Base-by-base conservation (phyloP, 768 basidiomycete genomes). In the Leccinum rimulosum region DNA sequence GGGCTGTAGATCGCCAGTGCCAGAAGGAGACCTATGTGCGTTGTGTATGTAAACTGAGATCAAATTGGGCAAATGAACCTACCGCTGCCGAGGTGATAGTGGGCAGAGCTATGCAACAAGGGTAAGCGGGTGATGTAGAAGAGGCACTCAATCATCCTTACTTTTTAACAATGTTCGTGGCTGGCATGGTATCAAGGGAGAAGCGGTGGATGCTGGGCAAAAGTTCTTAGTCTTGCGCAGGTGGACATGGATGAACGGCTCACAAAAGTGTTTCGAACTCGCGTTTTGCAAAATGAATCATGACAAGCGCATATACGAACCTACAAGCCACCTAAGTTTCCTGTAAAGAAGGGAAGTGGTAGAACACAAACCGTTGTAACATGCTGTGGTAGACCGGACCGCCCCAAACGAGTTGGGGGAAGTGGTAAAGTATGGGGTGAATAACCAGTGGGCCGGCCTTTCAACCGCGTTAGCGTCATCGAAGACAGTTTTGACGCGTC, bases 171-270 rank as follows among this genome's bases (percentile, higher is more conserved):
- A 98, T 82, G 70, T 93, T 91, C 59, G 69, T 68, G 58, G 88
- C 74, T 2, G 96, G 97, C 91, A 98, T 96, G 0, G 96, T 97
- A 2, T 86, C 90, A 74, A 94, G 85, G 31, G 95, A 98, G 81
- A 98, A 98, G 11, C 92, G 89, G 72, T 99, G 97, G 2, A 99
- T 84, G 68, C 91, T 93, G 22, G 50, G 22, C 49, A n/a, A 33
- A 10, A 38, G 9, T 48, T 54, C 11, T 66, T 51, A 62, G 50
- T 30, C 4, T 25, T 14, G 50, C 17, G 27, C 12, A 30, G 22
- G 27, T 58, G 31, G 28, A 47, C 17, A 47, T 3, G 15, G 14
- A 28, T 3, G 35, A 35, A 62, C 31, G n/a, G 72, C 88, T 57
- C 56, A 91, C 91, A 94, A 96, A 4, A 95, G 58, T 3, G 97